These are phyloP conservation scores for Torrubiellomyces zombiae DNA, from an alignment of 2,329 filamentous ascomycete species.

Conservation along the genomic window DNA sequence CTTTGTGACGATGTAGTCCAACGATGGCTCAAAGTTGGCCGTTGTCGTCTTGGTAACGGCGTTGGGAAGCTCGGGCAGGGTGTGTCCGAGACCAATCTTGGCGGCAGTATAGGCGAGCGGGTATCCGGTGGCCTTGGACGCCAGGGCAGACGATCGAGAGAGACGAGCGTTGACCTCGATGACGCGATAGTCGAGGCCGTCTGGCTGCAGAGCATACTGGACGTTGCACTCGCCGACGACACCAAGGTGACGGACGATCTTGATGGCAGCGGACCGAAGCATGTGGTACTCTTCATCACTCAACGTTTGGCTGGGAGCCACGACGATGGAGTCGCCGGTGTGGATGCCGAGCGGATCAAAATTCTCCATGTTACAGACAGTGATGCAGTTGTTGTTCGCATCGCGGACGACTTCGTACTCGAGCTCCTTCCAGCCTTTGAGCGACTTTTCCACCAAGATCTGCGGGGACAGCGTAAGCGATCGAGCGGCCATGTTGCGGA, in stretches of 20 bases:
- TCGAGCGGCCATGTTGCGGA: constrained; percentile 81
- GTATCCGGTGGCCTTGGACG: constrained; percentile 96
- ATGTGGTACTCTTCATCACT: constrained; percentile 99
- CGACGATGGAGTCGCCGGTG: constrained; percentile 96
- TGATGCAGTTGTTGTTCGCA: constrained; percentile 96
- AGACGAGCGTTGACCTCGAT: constrained; percentile 99
- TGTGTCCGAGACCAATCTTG: constrained; percentile 95
- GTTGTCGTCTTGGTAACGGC: constrained; percentile 97
- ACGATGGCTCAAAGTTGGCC: constrained; percentile 92
- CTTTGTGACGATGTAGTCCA: constrained; percentile 98
- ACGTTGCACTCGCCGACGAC: constrained; percentile 98
- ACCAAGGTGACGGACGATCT: constrained; percentile 91
- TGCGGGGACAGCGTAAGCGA: constrained; percentile 89
- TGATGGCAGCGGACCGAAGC: constrained; percentile 93
- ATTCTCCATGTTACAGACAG: constrained; percentile 73
- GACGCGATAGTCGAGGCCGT: constrained; percentile 93
- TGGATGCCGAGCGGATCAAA: constrained; percentile 96
- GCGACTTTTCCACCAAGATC: constrained; percentile 93
- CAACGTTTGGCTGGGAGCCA: constrained; percentile 89
- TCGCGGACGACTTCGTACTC: constrained; percentile 98
- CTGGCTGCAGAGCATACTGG: constrained; percentile 90
- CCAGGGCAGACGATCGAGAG: constrained; percentile 88
- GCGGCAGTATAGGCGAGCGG: constrained; percentile 93
- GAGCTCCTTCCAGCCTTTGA: constrained; percentile 99
- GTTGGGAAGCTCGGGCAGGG: constrained; percentile 86